phyloP scores from a whole-genome alignment of 2,329 filamentous ascomycete species.

The Colletotrichum somersetense region DNA sequence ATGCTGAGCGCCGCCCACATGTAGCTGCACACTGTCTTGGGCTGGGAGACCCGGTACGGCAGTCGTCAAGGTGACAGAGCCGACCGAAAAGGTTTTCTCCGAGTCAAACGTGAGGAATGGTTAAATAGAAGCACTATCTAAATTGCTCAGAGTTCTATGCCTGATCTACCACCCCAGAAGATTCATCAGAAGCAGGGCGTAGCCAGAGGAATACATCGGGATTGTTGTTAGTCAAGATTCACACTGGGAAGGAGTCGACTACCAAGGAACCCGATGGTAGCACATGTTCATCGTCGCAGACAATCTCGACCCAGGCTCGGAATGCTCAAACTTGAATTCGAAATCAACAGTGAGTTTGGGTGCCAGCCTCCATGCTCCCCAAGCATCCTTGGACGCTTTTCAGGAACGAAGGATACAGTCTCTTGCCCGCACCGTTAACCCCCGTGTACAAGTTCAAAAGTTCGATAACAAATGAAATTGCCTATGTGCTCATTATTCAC shows the following conservation, averaged over 20 bases:
- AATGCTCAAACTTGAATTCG: slow-evolving; percentile 31
- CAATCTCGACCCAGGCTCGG: slow-evolving; percentile 2
- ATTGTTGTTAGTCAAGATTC: not conserved
- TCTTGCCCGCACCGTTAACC: slow-evolving; percentile 7
- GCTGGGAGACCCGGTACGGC: slow-evolving; percentile 9
- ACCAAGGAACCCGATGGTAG: slow-evolving; percentile 19
- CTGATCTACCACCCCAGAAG: not conserved
- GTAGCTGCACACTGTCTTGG: not conserved
- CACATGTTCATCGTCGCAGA: slow-evolving; percentile 28
- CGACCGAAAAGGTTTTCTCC: slow-evolving; percentile 31
- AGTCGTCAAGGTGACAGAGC: slow-evolving; percentile 6
- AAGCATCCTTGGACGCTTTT: slow-evolving; percentile 22
- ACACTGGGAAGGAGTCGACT: not conserved
- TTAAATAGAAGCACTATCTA: not conserved
- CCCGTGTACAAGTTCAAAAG: too few relatives aligned
- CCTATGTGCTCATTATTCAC: too few relatives aligned
- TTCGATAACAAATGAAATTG: too few relatives aligned
- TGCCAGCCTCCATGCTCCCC: slow-evolving; percentile 17
- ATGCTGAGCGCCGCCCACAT: slow-evolving; percentile 15
- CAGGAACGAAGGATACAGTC: slow-evolving; percentile 19
- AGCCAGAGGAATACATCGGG: slow-evolving; percentile 21
- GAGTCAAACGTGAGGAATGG: slow-evolving; percentile 30
- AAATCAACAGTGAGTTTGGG: slow-evolving; percentile 20
- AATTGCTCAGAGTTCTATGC: not conserved
- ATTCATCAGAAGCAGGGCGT: slow-evolving; percentile 22